Evolutionary conservation across 148 eudicot genomes (phyloP).

Genomic region (Rhododendron vialii): DNA sequence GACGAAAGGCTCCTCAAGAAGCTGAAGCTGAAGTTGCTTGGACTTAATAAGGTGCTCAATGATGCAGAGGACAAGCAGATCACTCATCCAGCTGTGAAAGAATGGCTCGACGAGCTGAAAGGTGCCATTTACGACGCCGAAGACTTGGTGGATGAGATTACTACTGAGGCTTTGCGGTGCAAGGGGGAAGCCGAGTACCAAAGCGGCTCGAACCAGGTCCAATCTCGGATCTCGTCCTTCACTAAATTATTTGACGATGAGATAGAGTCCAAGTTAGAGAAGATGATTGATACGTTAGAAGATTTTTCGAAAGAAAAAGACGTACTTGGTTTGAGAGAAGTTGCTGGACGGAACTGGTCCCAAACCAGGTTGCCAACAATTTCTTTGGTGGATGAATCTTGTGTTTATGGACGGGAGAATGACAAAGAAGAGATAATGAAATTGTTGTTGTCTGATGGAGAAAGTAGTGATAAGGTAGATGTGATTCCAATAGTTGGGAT

Average conservation of each 20-base stretch:
- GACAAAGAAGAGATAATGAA: not conserved
- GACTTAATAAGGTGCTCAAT: not conserved
- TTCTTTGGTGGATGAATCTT: not conserved
- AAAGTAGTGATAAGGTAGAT: not conserved
- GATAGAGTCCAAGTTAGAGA: too few species aligned
- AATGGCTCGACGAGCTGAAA: not conserved
- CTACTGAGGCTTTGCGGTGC: too few species aligned
- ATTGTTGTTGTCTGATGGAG: too few species aligned
- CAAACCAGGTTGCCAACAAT: not conserved
- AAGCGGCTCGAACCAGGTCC: too few species aligned
- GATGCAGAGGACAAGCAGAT: not conserved
- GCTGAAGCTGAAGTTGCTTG: not conserved
- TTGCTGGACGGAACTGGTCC: not conserved
- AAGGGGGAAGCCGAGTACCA: too few species aligned
- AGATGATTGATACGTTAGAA: too few species aligned
- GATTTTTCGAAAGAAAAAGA: too few species aligned
- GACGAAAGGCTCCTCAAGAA: not conserved
- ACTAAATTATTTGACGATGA: too few species aligned
- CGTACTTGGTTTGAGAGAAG: not conserved
- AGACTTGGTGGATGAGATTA: not conserved
- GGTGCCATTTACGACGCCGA: not conserved
- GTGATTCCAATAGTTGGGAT: conserved; percentile 3
- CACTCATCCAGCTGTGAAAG: not conserved
- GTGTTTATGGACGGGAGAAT: not conserved
- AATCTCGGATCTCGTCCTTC: too few species aligned